Conservation (phyloP, 169 alveolate genomes). For the Eimeria sp. region DNA sequence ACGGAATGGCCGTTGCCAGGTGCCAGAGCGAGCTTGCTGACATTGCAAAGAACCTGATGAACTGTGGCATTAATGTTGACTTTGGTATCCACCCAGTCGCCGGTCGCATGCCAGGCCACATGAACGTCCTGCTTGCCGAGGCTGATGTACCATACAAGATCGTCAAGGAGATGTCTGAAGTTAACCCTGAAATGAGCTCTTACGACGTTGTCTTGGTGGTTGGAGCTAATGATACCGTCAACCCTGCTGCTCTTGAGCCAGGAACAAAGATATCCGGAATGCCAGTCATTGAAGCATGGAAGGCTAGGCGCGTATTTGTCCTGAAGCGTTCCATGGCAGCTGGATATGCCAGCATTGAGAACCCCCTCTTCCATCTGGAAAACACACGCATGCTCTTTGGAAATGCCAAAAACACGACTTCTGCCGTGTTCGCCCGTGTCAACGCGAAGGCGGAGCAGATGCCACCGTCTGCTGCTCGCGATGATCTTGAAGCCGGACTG, state of each 20-base stretch:
- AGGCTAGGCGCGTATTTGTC: conserved; percentile 92
- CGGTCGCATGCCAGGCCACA: conserved; percentile 98
- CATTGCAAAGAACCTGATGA: conserved; percentile 84
- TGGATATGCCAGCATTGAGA: conserved; percentile 98
- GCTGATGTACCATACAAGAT: conserved; percentile 97
- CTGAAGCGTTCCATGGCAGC: conserved; percentile 96
- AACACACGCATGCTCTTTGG: conserved; percentile 96
- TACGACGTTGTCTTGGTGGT: conserved; percentile 94
- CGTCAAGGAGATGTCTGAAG: conserved; percentile 97
- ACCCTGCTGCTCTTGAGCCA: conserved; percentile 96
- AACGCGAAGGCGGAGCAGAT: conserved; percentile 77
- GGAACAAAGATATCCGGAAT: conserved; percentile 96
- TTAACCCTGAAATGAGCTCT: conserved; percentile 89
- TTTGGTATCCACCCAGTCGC: conserved; percentile 99
- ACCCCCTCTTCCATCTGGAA: conserved; percentile 94
- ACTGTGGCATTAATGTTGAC: conserved; percentile 92
- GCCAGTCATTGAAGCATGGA: conserved; percentile 98
- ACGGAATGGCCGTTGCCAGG: conserved; percentile 96
- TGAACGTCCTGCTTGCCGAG: conserved; percentile 98
- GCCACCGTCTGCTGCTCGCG: conserved; percentile 73
- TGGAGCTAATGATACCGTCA: conserved; percentile 98
- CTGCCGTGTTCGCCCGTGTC: conserved; percentile 85
- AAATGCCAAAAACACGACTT: conserved; percentile 92
- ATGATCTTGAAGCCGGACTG: conserved; percentile 60
- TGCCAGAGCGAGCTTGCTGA: conserved; percentile 85